Evolutionary conservation across 306 rosid genomes (phyloP).

Genomic region (Dryas drummondii): DNA sequence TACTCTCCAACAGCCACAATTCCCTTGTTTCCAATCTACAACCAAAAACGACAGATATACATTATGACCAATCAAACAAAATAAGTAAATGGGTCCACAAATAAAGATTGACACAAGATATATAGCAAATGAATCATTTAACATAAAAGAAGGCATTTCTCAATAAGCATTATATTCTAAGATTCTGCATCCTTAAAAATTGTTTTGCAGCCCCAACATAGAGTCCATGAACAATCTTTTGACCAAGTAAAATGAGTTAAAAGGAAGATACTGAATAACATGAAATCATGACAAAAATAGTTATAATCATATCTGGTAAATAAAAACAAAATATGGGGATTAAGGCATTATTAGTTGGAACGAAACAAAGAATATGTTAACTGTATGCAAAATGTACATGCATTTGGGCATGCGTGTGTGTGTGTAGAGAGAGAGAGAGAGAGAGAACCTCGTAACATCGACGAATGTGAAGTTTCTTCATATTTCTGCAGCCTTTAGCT

Average conservation of each 20-base stretch:
- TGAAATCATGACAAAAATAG: neutral
- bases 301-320: neutral
- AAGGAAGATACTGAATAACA: neutral
- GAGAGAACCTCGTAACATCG: slow-evolving; percentile 84
- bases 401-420: no score
- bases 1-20: slow-evolving; percentile 74
- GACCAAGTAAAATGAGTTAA: neutral
- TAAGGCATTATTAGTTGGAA: neutral
- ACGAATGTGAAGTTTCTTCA: slow-evolving; percentile 89
- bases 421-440: neutral
- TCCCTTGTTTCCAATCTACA: slow-evolving; percentile 82
- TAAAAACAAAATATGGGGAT: neutral
- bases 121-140: neutral
- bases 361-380: neutral
- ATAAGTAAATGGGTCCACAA: neutral
- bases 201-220: neutral
- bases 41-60: slow-evolving; percentile 11
- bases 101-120: neutral
- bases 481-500: slow-evolving; percentile 77
- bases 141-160: neutral
- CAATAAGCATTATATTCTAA: neutral
- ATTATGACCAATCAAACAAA: neutral
- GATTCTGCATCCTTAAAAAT: neutral
- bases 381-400: no score
- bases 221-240: neutral